Evolutionary conservation across 208 protist genomes (phyloP).

Genomic region (Herpetomonas samuelpessoai): DNA sequence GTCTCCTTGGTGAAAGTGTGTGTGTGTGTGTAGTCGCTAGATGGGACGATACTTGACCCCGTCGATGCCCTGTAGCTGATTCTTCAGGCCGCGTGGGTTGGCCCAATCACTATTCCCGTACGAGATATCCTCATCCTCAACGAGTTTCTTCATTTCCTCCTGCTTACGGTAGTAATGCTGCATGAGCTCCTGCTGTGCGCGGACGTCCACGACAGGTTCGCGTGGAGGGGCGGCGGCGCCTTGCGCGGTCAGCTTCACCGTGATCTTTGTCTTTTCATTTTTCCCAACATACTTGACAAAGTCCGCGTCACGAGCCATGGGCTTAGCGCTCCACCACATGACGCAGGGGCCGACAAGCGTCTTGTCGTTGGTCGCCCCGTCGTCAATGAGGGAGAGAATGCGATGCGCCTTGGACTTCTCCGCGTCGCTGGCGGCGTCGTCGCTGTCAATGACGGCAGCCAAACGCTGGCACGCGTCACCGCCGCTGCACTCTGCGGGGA

Average conservation of each 20-base stretch:
- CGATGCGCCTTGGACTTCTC: conserved; percentile 81
- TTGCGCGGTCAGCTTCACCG: conserved; percentile 82
- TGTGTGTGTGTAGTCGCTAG: conserved; percentile 8
- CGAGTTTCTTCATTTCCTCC: conserved; percentile 92
- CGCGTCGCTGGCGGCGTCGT: conserved; percentile 41
- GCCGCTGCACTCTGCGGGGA: conserved; percentile 83
- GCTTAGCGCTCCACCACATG: conserved; percentile 91
- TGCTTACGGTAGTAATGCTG: conserved; percentile 91
- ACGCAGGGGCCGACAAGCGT: conserved; percentile 57
- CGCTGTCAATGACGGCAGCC: conserved; percentile 55
- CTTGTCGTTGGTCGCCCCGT: conserved; percentile 76
- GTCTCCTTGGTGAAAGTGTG: conserved; percentile 2
- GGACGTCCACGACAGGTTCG: conserved; percentile 77
- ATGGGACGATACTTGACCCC: conserved; percentile 49
- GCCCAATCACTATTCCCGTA: conserved; percentile 91
- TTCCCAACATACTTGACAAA: conserved; percentile 87
- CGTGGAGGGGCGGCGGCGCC: conserved; percentile 72
- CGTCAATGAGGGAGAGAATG: conserved; percentile 80
- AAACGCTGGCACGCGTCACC: conserved; percentile 62
- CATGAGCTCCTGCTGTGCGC: conserved; percentile 90
- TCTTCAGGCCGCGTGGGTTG: conserved; percentile 84
- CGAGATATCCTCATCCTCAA: conserved; percentile 89
- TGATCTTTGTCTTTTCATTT: conserved; percentile 94
- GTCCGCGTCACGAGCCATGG: conserved; percentile 65
- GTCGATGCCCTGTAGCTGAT: conserved; percentile 83